Base-by-base conservation (phyloP, 2,329 filamentous ascomycete genomes). In the Zopfia rhizophila region DNA sequence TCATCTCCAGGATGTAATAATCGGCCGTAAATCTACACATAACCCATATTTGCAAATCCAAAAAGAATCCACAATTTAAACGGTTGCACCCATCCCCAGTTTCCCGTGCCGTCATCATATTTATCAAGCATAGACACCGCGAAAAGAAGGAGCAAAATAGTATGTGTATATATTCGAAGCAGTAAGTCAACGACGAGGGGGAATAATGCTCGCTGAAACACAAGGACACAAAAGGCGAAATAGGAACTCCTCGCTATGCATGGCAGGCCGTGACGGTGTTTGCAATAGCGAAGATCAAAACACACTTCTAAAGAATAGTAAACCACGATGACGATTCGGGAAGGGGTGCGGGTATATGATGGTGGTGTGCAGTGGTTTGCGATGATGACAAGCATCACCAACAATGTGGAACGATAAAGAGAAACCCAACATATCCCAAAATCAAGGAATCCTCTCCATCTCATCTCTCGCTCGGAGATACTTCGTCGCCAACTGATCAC, bases 401-500 rank as follows among this genome's bases (percentile, higher is more conserved):
- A 30, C 36, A 18, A 43, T 39, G 25, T 11, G 18, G 27, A 18
- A 25, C 10, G 28, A 30, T 11, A 16, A 13, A 5, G 16, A 16
- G 28, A 30, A 30, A 27, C 24, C n/a, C 24, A 8, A 27, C 24
- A 27, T n/a, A 27, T 27, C 24, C 24, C 24, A 8, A 27, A 27
- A 7, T 77, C 67, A 81, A 53, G 79, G 78, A 63, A 83, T 78
- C 39, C 76, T 80, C 63, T 85, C 82, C 68, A 85, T 81, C 65
- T 86, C 83, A 60, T 83, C 80, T 33, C 82, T 73, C 74, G 95
- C 90, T 54, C 87, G 82, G 70, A 97, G 75, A 73, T 93, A 92
- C 68, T 87, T 88, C 66, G 85, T 87, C 14, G 93, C 93, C 58
- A 96, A 77, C 64, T 88, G 83, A 68, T 97, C 93, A 1, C 91